phyloP scores from a whole-genome alignment of 495 filamentous ascomycete species.

The Aspergillus campestris region DNA sequence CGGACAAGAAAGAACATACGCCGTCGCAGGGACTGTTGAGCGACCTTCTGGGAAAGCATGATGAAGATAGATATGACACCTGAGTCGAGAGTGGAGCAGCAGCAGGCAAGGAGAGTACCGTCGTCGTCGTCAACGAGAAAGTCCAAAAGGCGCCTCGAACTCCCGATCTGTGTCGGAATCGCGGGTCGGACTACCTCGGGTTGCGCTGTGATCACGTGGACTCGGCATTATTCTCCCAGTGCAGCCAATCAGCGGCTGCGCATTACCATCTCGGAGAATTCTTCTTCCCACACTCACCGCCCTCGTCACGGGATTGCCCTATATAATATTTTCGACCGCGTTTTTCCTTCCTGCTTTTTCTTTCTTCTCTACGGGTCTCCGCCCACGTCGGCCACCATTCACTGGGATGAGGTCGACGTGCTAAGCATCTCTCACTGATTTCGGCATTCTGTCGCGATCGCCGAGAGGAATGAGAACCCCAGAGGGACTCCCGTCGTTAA shows the following conservation, averaged over 20 bases:
- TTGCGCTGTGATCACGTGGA: conserved; percentile 27
- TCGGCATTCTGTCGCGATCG: conserved; percentile 44
- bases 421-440: conserved; percentile 33
- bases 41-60: conserved; percentile 61
- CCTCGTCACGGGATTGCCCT: neutral
- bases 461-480: conserved; percentile 30
- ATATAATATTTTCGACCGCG: neutral
- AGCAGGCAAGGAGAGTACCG: conserved; percentile 5
- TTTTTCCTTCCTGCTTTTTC: conserved; percentile 15
- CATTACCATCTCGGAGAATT: conserved; percentile 33
- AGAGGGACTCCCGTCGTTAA: conserved; percentile 51
- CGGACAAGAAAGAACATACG: conserved; percentile 38
- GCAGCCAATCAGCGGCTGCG: conserved; percentile 27
- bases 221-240: neutral
- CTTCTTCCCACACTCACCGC: conserved; percentile 26
- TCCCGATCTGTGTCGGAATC: conserved; percentile 23
- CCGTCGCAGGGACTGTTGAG: conserved; percentile 59
- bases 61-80: conserved; percentile 18
- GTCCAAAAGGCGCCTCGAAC: conserved; percentile 8
- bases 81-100: conserved; percentile 6
- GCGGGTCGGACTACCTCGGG: conserved; percentile 43
- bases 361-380: conserved; percentile 36
- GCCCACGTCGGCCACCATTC: conserved; percentile 35
- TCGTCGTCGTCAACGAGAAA: conserved; percentile 16
- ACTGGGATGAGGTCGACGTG: conserved; percentile 39